A percentile compares a stretch with the other conserved stretches of the same genome.
phyloP scores from a whole-genome alignment of 305 asterid species.

The Withania somnifera region DNA sequence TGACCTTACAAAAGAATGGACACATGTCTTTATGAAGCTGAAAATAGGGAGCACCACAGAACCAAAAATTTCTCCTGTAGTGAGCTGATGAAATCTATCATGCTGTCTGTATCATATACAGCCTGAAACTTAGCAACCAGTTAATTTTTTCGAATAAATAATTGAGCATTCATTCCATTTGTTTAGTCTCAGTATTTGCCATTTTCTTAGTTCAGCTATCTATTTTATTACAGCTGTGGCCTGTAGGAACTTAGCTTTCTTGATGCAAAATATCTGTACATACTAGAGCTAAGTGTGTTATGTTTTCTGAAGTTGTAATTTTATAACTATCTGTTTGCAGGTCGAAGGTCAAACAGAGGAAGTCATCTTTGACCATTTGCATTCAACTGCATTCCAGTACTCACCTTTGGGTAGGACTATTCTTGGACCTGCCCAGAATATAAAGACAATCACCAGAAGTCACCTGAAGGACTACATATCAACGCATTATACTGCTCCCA shows the following conservation, averaged over 20 bases:
- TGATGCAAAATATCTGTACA: not conserved
- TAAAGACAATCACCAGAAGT: constrained; percentile 40
- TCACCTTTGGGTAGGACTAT: constrained; percentile 82
- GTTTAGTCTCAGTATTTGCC: not conserved
- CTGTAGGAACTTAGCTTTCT: not conserved
- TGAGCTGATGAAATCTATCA: not conserved
- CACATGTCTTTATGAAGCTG: not conserved
- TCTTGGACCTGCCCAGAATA: constrained; percentile 79
- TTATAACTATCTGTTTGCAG: constrained; percentile 17
- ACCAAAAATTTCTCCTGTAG: not conserved
- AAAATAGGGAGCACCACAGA: not conserved
- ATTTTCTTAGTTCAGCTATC: not conserved
- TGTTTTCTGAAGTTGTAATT: not conserved
- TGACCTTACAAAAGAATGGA: not conserved
- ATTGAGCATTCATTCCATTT: not conserved
- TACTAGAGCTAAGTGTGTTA: not conserved
- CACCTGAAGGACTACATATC: constrained; percentile 50
- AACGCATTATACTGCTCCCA: constrained; percentile 70
- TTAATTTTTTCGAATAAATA: not conserved
- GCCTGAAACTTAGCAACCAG: not conserved
- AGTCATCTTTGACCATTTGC: constrained; percentile 84
- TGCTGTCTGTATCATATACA: not conserved
- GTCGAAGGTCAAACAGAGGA: constrained; percentile 78
- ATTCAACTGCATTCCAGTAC: constrained; percentile 88
- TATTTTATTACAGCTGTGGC: not conserved